A percentile compares a stretch with the other conserved stretches of the same genome.
These are phyloP conservation scores for Aethionema arabicum DNA, from an alignment of 345 rosid species.

Conservation along the genomic window DNA sequence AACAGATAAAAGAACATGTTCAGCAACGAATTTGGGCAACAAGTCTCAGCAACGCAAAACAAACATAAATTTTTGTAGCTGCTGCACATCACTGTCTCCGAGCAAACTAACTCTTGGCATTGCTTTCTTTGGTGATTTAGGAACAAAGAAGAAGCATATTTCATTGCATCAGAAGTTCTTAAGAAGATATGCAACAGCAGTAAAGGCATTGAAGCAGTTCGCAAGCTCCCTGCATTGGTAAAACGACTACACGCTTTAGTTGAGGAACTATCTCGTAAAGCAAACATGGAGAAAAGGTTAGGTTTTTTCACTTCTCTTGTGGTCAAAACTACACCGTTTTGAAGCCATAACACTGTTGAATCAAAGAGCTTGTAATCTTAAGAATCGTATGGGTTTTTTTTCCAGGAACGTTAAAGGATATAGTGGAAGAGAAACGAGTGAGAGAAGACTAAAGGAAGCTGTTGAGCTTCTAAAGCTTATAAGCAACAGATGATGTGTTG, in stretches of 20 bases:
- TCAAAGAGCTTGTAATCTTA: neutral
- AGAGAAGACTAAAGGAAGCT: conserved; percentile 62
- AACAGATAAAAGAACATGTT: too few relatives aligned
- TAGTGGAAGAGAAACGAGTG: conserved; percentile 49
- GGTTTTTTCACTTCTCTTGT: conserved; percentile 1
- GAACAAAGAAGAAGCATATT: conserved; percentile 89
- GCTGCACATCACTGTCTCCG: too few relatives aligned
- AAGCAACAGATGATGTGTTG: conserved; percentile 28
- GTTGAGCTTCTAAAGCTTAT: conserved; percentile 52
- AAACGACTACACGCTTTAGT: conserved; percentile 65
- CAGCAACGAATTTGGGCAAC: too few relatives aligned
- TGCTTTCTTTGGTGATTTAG: conserved; percentile 39
- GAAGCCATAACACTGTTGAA: neutral
- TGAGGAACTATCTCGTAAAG: conserved; percentile 69
- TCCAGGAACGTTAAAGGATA: conserved; percentile 54
- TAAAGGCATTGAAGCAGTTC: conserved; percentile 54
- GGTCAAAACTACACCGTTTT: too few relatives aligned
- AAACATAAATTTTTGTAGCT: too few relatives aligned
- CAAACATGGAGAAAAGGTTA: conserved; percentile 53
- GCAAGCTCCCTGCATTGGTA: conserved; percentile 53
- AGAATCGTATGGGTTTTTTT: conserved; percentile 3
- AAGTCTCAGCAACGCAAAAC: too few relatives aligned
- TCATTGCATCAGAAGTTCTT: conserved; percentile 66
- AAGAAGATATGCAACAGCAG: conserved; percentile 56
- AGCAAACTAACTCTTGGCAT: neutral